Base-by-base conservation (phyloP, 768 basidiomycete genomes). In the Tulasnella sp. region DNA sequence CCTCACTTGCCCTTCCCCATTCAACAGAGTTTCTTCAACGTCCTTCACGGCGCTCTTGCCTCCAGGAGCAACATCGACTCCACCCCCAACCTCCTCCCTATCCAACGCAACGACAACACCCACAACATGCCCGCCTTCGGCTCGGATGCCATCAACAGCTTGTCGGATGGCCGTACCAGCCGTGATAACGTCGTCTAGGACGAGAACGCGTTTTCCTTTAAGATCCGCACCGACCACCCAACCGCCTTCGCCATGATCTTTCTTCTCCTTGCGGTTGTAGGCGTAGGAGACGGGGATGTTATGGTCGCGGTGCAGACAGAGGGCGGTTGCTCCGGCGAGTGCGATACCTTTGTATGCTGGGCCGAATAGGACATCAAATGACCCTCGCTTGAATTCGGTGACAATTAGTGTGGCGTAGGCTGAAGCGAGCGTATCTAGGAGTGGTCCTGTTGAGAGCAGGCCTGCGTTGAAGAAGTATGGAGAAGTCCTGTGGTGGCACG, bases 381-480 rank as follows among this genome's bases (percentile, higher is more conserved):
- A 11, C 17, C 63, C 49, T 64, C 53, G 55, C 64, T 63, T 4
- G 69, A 65, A 47, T 76, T 73, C 78, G 21, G 74, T 71, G 11
- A 79, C 74, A 67, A 97, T 88, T 11, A 88, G 85, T 1, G 83
- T 72, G 2, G 95, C 90, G 65, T 94, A 97, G 3, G 93, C 89
- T 2, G 79, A 75, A 8, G 91, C 83, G 48, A 95, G 75, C 2
- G 83, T 77, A 32, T 84, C 73, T 49, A 98, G 81, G 41, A 95
- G 82, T 0, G 85, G 80, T 0, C 93, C 92, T 1, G 85, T 83
- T 69, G 83, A 88, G 64, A 99, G 77, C 21, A 91, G 78, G 10
- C 90, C 90, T 1, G 93, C 92, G 67, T 97, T 97, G 78, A 97
- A 93, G 72, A 97, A 99, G 74, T 98, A 98, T 1, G 95, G 96